Conservation (phyloP, 1,284 basidiomycete species). For the Phenoliferia sp. region DNA sequence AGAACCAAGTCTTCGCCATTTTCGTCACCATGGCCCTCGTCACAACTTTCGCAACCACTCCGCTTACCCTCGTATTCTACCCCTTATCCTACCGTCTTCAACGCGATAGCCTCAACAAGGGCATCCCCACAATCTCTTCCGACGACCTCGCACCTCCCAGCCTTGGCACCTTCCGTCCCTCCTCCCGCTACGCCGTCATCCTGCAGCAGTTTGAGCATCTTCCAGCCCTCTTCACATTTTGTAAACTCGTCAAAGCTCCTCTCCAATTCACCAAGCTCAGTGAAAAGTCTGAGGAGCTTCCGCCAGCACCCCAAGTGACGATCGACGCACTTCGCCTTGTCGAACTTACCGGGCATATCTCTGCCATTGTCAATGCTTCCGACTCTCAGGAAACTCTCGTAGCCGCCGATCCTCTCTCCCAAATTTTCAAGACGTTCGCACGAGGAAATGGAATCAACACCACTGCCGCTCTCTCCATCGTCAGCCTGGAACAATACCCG, state of each 20-base stretch:
- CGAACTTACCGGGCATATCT: constrained; percentile 80
- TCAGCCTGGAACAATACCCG: constrained; percentile 67
- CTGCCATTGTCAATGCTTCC: constrained; percentile 75
- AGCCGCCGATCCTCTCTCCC: constrained; percentile 70
- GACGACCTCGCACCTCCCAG: not conserved
- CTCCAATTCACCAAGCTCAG: not conserved
- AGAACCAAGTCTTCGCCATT: not conserved
- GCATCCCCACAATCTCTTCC: not conserved
- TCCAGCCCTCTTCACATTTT: constrained; percentile 51
- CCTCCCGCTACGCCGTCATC: constrained; percentile 67
- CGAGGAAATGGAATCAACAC: constrained; percentile 62
- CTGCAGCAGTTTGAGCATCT: constrained; percentile 89
- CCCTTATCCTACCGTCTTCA: constrained; percentile 40
- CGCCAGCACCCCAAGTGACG: not conserved
- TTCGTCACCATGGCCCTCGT: constrained; percentile 52
- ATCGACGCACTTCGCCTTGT: constrained; percentile 64
- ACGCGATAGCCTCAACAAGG: not conserved
- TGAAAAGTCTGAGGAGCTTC: not conserved
- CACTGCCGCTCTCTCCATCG: constrained; percentile 55
- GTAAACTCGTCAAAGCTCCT: constrained; percentile 48
- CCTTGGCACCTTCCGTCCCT: not conserved
- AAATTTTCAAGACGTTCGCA: constrained; percentile 76
- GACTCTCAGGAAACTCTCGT: constrained; percentile 62
- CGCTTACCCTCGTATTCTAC: constrained; percentile 43
- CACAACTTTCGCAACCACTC: constrained; percentile 45